Conservation (phyloP, 2,329 filamentous ascomycete genomes). For the Venturia pyrina region DNA sequence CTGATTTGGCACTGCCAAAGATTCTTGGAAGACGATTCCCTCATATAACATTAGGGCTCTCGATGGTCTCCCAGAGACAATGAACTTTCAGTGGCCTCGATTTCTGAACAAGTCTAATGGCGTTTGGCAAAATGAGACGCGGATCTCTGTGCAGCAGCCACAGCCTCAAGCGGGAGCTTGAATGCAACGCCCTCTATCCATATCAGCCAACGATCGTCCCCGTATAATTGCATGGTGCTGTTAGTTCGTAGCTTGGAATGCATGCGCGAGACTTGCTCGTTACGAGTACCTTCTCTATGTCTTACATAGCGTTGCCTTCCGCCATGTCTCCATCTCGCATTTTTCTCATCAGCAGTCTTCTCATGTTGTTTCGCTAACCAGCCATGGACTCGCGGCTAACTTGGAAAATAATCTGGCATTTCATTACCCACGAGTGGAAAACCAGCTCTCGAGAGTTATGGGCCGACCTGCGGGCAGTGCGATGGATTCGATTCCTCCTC, state of each 20-base stretch:
- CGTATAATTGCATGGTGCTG: background rate
- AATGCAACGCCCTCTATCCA: background rate
- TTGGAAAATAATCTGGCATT: background rate
- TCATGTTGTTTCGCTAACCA: background rate
- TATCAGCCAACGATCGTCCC: background rate
- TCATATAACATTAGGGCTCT: no score
- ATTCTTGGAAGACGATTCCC: no score
- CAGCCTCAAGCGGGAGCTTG: background rate
- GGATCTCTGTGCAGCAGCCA: background rate
- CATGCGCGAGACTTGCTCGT: background rate
- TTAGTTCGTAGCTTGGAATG: background rate
- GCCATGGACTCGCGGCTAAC: background rate
- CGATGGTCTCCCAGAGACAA: no score
- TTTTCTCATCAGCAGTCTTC: background rate
- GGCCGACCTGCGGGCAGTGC: background rate
- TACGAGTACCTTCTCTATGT: background rate
- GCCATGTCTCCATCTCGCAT: background rate
- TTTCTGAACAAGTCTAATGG: no score
- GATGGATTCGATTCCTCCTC: background rate
- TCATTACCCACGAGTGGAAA: background rate
- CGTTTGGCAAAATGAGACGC: background rate
- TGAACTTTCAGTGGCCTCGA: no score
- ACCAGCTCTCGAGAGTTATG: background rate
- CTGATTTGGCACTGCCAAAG: no score
- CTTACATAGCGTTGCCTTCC: background rate